These are phyloP conservation scores for Viola odorata DNA, from an alignment of 345 rosid genomes.

Conservation along the genomic window DNA sequence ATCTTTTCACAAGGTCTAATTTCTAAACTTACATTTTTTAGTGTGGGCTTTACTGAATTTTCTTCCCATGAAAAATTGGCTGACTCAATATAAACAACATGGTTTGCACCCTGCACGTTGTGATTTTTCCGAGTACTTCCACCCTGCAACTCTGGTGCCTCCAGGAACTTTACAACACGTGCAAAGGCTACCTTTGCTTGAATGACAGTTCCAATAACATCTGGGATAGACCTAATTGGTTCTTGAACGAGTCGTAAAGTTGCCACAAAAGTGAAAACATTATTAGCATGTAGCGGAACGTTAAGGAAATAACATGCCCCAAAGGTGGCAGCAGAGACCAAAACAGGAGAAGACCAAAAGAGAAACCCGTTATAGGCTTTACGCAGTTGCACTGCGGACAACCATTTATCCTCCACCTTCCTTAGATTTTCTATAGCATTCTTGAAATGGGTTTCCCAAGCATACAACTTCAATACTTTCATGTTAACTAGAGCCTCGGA, in stretches of 20 bases:
- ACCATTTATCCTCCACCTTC: slow-evolving; percentile 53
- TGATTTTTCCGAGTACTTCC: slow-evolving; percentile 35
- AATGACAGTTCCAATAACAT: slow-evolving; percentile 74
- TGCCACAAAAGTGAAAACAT: slow-evolving; percentile 92
- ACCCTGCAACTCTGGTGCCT: slow-evolving; percentile 82
- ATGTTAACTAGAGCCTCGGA: slow-evolving; percentile 81
- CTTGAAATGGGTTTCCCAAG: slow-evolving; percentile 91
- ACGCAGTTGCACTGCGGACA: slow-evolving; percentile 72
- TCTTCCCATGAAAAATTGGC: slow-evolving; percentile 87
- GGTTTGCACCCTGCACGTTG: slow-evolving; percentile 17
- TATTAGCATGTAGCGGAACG: slow-evolving; percentile 71
- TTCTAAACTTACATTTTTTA: slow-evolving; percentile 54
- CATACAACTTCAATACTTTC: slow-evolving; percentile 88
- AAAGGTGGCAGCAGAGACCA: slow-evolving; percentile 85
- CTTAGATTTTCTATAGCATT: slow-evolving; percentile 69
- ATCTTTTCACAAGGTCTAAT: slow-evolving; percentile 63
- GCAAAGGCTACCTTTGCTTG: slow-evolving; percentile 87
- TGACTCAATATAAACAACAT: slow-evolving; percentile 43
- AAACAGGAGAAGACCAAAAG: slow-evolving; percentile 86
- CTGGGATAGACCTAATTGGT: slow-evolving; percentile 73
- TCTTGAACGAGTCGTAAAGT: slow-evolving; percentile 89
- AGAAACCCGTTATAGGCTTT: slow-evolving; percentile 63
- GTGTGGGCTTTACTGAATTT: slow-evolving; percentile 42
- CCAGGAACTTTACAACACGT: slow-evolving; percentile 68
- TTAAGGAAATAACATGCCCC: slow-evolving; percentile 73